Percentiles rank a stretch among this genome's conserved stretches.
These are phyloP conservation scores for Nissolia schottii DNA, from an alignment of 306 rosid species.

Conservation along the genomic window DNA sequence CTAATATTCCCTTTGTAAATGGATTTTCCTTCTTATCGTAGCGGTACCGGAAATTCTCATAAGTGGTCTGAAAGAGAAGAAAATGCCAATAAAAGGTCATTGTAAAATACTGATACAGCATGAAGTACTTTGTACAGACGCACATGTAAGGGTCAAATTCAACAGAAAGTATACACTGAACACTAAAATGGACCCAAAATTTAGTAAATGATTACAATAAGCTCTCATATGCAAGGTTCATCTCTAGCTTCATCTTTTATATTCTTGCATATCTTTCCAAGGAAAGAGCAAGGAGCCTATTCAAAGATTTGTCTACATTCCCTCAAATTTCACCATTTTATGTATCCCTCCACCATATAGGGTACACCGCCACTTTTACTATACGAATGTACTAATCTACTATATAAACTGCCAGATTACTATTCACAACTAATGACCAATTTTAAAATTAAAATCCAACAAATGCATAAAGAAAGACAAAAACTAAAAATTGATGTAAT, in stretches of 20 bases:
- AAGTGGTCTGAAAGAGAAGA: constrained; percentile 63
- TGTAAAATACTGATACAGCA: neutral
- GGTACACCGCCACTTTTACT: too few relatives aligned
- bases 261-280: neutral
- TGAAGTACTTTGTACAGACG: neutral
- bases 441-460: neutral
- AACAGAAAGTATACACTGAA: neutral
- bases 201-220: neutral
- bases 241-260: neutral
- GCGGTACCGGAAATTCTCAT: constrained; percentile 88
- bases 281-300: neutral
- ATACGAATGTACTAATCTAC: neutral
- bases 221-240: neutral
- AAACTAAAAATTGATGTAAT: neutral
- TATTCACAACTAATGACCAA: neutral
- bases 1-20: constrained; percentile 42
- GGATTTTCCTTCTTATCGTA: constrained; percentile 89
- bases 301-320: neutral
- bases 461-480: neutral
- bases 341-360: neutral
- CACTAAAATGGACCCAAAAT: neutral
- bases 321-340: neutral
- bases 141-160: neutral
- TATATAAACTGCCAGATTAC: neutral
- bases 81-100: constrained; percentile 1